Conservation (phyloP, 352 stramenopile genomes). For the Sclerospora graminicola region DNA sequence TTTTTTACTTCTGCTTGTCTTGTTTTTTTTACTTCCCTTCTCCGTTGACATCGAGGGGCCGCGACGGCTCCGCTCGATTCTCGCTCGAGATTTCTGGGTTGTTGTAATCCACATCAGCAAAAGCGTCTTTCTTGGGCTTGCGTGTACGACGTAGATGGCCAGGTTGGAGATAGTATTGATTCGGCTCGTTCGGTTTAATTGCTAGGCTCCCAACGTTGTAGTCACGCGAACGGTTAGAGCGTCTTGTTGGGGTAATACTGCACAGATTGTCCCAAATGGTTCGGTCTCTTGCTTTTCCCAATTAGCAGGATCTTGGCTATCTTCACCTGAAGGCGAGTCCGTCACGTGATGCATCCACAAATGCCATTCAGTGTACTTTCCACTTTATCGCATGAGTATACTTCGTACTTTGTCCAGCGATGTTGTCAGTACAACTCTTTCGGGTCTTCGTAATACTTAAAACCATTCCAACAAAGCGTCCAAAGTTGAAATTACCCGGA, state of each 20-base stretch:
- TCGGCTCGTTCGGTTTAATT: slow-evolving; percentile 43
- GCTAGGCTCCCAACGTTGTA: slow-evolving; percentile 74
- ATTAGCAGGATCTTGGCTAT: slow-evolving; percentile 53
- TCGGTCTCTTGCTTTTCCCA: slow-evolving; percentile 62
- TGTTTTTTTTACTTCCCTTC: background rate
- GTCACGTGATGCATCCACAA: slow-evolving; percentile 79
- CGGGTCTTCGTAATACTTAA: slow-evolving; percentile 84
- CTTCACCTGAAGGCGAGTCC: slow-evolving; percentile 48
- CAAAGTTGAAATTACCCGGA: slow-evolving; percentile 82
- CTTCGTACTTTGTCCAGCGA: slow-evolving; percentile 77
- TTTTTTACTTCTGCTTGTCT: no score
- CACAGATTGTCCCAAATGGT: slow-evolving; percentile 52
- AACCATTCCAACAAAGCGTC: slow-evolving; percentile 72
- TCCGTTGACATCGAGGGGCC: slow-evolving; percentile 49
- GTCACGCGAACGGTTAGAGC: slow-evolving; percentile 60
- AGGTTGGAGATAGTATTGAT: slow-evolving; percentile 80
- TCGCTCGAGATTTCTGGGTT: slow-evolving; percentile 36
- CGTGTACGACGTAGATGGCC: slow-evolving; percentile 58
- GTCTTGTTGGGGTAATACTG: slow-evolving; percentile 72
- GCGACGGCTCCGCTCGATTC: slow-evolving; percentile 38
- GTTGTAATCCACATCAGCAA: slow-evolving; percentile 81
- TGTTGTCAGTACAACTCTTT: slow-evolving; percentile 65
- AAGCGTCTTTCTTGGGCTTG: slow-evolving; percentile 49
- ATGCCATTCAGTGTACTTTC: slow-evolving; percentile 71
- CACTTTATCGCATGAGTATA: slow-evolving; percentile 72